Conservation (phyloP, 2,329 filamentous ascomycete genomes). For the Periglandula ipomoeae region DNA sequence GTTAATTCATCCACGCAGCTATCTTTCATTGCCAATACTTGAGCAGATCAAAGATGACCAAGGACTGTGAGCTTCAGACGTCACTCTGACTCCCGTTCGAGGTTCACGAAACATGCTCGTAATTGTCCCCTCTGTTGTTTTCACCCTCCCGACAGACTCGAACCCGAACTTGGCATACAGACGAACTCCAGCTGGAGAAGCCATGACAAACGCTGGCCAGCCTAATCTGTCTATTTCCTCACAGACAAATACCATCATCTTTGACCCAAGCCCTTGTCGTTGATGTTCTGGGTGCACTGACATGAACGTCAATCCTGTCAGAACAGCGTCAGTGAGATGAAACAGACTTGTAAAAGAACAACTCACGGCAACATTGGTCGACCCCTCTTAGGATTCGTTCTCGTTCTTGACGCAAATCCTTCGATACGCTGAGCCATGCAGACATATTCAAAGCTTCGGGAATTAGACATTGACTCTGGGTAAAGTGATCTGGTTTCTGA, state of each 20-base stretch:
- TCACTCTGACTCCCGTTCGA: too few species aligned
- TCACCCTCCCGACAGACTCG: neutral
- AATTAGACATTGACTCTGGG: neutral
- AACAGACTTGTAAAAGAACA: neutral
- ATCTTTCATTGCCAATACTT: too few species aligned
- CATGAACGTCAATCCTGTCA: conserved; percentile 2
- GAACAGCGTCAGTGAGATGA: neutral
- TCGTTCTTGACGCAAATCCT: neutral
- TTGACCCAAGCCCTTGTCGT: conserved; percentile 4
- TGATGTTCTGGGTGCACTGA: conserved; percentile 1
- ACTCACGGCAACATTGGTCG: neutral
- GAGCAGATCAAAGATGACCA: too few species aligned
- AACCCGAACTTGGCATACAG: conserved; percentile 6
- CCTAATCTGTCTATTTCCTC: neutral
- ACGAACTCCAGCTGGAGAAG: conserved; percentile 4
- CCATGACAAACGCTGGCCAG: conserved; percentile 3
- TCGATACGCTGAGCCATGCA: conserved; percentile 1
- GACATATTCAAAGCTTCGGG: neutral
- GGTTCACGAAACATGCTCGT: conserved; percentile 1
- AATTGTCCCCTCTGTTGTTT: neutral
- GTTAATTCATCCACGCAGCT: too few species aligned
- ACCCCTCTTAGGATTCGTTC: neutral
- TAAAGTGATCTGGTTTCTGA: neutral
- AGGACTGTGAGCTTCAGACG: too few species aligned
- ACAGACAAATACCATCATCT: neutral